Evolutionary conservation across 495 filamentous ascomycete species (phyloP).

Genomic region (Penicillium parvum): DNA sequence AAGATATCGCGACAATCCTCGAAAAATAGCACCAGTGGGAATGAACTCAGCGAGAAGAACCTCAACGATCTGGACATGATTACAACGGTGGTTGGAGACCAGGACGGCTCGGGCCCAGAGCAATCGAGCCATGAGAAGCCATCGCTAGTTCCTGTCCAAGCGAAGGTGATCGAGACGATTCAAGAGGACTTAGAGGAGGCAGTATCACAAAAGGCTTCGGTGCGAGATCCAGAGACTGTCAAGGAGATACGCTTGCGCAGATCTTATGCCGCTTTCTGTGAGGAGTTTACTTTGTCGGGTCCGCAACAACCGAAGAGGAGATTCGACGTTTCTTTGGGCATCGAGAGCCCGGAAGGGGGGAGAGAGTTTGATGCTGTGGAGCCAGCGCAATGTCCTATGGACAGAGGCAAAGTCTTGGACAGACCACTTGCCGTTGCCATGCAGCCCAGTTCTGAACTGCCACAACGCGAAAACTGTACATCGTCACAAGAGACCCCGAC

Average conservation of each 20-base stretch:
- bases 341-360: background rate
- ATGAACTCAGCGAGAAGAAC: conserved; percentile 16
- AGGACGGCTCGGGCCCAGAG: background rate
- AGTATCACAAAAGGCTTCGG: no score
- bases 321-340: conserved; percentile 15
- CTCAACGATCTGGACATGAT: conserved; percentile 6
- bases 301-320: background rate
- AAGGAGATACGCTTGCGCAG: conserved; percentile 10
- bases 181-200: conserved; percentile 2
- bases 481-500: no score
- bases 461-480: no score
- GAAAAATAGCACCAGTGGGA: background rate
- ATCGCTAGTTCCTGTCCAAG: background rate
- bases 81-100: background rate
- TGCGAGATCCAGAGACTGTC: conserved; percentile 1
- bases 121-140: background rate
- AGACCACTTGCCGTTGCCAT: no score
- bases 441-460: no score
- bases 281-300: conserved; percentile 21
- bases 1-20: conserved; percentile 17
- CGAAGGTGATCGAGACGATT: background rate
- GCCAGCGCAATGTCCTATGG: background rate
- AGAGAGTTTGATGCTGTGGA: no score
- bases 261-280: conserved; percentile 23
- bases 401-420: background rate